Base-by-base conservation (phyloP, 305 asterid species). In the Solanum chacoense region DNA sequence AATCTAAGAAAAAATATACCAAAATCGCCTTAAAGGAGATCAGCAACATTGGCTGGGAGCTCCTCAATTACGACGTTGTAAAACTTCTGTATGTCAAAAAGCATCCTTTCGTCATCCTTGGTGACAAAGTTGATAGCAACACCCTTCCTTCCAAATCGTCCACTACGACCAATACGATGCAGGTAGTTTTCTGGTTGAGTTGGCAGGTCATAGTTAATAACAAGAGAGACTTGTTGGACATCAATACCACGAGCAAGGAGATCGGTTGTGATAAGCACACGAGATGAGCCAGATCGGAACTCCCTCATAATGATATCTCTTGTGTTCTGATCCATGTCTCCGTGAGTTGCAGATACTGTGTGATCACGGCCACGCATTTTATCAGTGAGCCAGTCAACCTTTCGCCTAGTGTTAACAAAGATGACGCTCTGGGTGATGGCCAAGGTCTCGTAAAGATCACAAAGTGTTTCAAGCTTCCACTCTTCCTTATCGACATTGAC, bases 31-130 rank as follows among this genome's bases (percentile, higher is more conserved):
- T 86, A 96, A 85, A 96, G 99, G 73, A 96, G 96, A 92, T 96
- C 99, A 32, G 98, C 99, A 84, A 96, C 99, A 42, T 96, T 95
- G 34, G 99, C 98, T 7, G 99, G 99, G 88, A 95, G 97, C 96
- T 95, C 99, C 94, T 95, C 98, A 67, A 96, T n/a, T 50, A 90
- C 91, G 11, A 96, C 99, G 42, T 95, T 94, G 36, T 96, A 96
- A 89, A 95, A 96, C 94, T 91, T 96, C 85, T 96, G 98, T 8
- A 95, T 94, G 90, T 95, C 98, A 38, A 89, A 85, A 18, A 94
- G 97, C 98, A 96, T 93, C 80, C 96, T 93, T 16, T 96, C 99
- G 7, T 95, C 99, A 1, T 94, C 99, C 77, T 89, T 92, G 14
- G 99, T 95, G 3, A 95, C 98, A 71, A 96, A 95, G 92, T 96